Base-by-base conservation (phyloP, 495 filamentous ascomycete genomes). In the Talaromyces borbonicus region DNA sequence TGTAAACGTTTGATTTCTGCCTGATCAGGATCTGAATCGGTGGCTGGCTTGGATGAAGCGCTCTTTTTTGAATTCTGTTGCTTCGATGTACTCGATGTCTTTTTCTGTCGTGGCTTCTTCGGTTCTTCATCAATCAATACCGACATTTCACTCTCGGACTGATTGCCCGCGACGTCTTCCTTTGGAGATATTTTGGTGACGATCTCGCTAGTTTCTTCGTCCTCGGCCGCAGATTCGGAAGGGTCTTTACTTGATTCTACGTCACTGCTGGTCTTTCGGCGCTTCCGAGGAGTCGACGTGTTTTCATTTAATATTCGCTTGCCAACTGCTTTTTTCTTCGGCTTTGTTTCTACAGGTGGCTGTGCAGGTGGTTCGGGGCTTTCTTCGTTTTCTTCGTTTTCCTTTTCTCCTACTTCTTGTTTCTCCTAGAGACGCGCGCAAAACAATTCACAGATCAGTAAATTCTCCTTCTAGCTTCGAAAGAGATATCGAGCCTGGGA, bases 1-100 rank as follows among this genome's bases (percentile, higher is more conserved):
- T 98, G 92, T 12, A 98, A 73, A n/a, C 78, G 80, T 60, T 90
- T 97, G 61, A 97, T 87, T 62, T 92, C 84, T 7, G 74, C 78
- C 31, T 90, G 80, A 48, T 87, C 76, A 0, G 83, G 75, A 27
- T 80, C 74, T 5, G 70, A 53, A 8, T 83, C 78, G 44, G 74
- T 56, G 20, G 62, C 61, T 44, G 70, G 63, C 12, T 41, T 56
- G 40, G 68, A 65, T 4, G 57, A n/a, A n/a, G n/a, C n/a, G n/a
- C n/a, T n/a, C 9, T 49, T 33, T 39, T 63, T 62, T 47, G 67
- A 57, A 49, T 56, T 65, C 27, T 54, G 51, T 48, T 64, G 68
- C 26, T 63, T 63, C 8, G 60, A 25, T 23, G 55, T 41, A 38
- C 30, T 61, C 56, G 48, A 57, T 33, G 43, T 50, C 67, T 49